Evolutionary conservation across 441 rosid genomes (phyloP).

Genomic region (Pelargonium fulgidum): DNA sequence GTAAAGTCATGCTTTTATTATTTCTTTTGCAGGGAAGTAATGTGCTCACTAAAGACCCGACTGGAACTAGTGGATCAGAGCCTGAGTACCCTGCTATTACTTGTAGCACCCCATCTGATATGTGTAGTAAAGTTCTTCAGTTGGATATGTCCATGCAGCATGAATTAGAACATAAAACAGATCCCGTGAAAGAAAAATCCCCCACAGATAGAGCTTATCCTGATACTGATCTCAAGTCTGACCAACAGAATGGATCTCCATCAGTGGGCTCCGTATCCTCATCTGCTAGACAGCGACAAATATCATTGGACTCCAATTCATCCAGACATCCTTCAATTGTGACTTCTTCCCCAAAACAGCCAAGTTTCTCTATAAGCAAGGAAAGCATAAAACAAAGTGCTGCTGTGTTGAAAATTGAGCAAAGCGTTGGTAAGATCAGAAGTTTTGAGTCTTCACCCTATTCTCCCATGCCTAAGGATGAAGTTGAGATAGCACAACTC

Average conservation of each 20-base stretch:
- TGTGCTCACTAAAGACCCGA: conserved; percentile 10
- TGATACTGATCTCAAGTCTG: conserved; percentile 20
- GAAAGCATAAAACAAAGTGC: conserved; percentile 37
- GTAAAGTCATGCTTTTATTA: background rate
- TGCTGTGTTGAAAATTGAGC: conserved; percentile 33
- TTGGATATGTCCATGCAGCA: conserved; percentile 20
- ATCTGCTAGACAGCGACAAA: conserved; percentile 31
- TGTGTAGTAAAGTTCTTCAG: conserved; percentile 21
- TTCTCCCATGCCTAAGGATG: conserved; percentile 40
- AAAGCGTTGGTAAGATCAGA: conserved; percentile 43
- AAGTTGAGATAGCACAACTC: conserved; percentile 45
- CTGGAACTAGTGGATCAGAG: conserved; percentile 19
- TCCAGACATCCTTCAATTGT: conserved; percentile 27
- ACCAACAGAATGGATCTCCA: conserved; percentile 31
- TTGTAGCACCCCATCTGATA: conserved; percentile 14
- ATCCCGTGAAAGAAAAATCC: conserved; percentile 19
- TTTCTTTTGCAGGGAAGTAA: conserved; percentile 31
- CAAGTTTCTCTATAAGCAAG: conserved; percentile 39
- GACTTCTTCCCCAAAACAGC: conserved; percentile 59
- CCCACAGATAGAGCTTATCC: conserved; percentile 13
- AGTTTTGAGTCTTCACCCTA: conserved; percentile 40
- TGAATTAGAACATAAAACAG: conserved; percentile 32
- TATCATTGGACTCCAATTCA: conserved; percentile 32
- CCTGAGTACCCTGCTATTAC: conserved; percentile 22
- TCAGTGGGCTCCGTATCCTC: conserved; percentile 35